phyloP scores from a whole-genome alignment of 805 yeast species.

The Wickerhamiella shivajii region DNA sequence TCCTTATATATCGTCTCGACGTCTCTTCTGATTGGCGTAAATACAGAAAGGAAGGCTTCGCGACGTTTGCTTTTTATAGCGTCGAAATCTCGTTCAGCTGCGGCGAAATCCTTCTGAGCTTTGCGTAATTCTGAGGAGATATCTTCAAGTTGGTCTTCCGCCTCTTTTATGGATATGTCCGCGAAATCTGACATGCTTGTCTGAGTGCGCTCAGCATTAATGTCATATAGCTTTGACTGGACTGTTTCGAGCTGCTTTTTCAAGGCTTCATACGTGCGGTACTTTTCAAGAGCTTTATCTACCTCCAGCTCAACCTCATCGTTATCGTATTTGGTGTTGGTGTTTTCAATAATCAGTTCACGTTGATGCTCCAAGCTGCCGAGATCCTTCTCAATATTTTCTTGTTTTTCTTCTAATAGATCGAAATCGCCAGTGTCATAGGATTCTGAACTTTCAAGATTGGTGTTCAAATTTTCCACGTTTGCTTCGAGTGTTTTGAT shows the following conservation, averaged over 20 bases:
- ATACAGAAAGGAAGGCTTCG: conserved; percentile 53
- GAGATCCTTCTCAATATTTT: conserved; percentile 14
- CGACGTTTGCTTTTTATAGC: conserved; percentile 45
- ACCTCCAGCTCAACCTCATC: conserved; percentile 13
- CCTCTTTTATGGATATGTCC: conserved; percentile 3
- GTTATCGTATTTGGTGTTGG: too few species aligned
- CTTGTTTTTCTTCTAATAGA: not conserved
- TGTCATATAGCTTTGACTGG: conserved; percentile 18
- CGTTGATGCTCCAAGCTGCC: too few species aligned
- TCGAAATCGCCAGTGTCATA: conserved; percentile 10
- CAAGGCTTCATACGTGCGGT: conserved; percentile 12
- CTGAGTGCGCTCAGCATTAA: conserved; percentile 18
- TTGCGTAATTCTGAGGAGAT: conserved; percentile 1
- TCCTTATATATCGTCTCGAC: conserved; percentile 76
- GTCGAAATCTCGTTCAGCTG: conserved; percentile 38
- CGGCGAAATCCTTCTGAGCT: conserved; percentile 36
- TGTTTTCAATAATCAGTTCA: conserved; percentile 24
- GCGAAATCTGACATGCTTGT: too few species aligned
- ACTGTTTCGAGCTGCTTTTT: conserved; percentile 15
- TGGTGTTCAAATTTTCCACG: conserved; percentile 8
- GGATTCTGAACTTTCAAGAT: conserved; percentile 14
- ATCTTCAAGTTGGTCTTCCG: conserved; percentile 4
- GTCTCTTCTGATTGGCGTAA: conserved; percentile 53
- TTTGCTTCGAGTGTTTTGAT: conserved; percentile 13
- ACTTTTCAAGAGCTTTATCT: conserved; percentile 17